Conservation (phyloP, 129 eudicot genomes). For the Arctium lappa region DNA sequence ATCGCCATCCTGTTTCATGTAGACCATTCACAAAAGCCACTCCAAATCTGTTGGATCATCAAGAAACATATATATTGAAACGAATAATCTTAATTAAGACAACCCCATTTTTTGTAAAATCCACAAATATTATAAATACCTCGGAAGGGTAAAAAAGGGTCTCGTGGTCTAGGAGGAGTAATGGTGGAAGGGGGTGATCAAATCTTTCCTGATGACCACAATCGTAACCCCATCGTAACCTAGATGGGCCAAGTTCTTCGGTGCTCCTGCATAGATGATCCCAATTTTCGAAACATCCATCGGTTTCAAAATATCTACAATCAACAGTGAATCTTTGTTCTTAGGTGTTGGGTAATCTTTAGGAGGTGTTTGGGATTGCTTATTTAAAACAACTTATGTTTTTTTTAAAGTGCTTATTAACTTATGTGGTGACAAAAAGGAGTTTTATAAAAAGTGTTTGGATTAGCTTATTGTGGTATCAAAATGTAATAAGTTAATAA, state of each 20-base stretch:
- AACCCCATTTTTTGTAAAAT: background rate
- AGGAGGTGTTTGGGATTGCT: no score
- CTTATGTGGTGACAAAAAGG: no score
- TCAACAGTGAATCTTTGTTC: constrained; percentile 17
- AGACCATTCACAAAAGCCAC: constrained; percentile 70
- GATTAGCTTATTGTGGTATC: no score
- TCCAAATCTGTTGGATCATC: constrained; percentile 46
- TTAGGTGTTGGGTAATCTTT: no score
- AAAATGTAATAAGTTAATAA: no score
- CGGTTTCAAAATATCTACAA: constrained; percentile 87
- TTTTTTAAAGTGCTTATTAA: no score
- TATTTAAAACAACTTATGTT: no score
- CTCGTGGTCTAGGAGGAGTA: no score
- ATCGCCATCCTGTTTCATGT: constrained; percentile 40
- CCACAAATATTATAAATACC: constrained; percentile 1
- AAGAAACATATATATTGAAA: background rate
- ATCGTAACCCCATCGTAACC: constrained; percentile 57
- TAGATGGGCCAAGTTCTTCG: constrained; percentile 83
- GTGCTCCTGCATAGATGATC: constrained; percentile 90
- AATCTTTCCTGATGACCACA: constrained; percentile 69
- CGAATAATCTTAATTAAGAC: background rate
- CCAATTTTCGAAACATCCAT: constrained; percentile 83
- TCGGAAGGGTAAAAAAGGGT: background rate
- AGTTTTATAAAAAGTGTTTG: no score
- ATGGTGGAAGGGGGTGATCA: constrained; percentile 49